Percentiles rank a stretch among this genome's conserved stretches.
These are phyloP conservation scores for Zygnema cylindricum DNA, from an alignment of 139 green algal species.

Conservation along the genomic window DNA sequence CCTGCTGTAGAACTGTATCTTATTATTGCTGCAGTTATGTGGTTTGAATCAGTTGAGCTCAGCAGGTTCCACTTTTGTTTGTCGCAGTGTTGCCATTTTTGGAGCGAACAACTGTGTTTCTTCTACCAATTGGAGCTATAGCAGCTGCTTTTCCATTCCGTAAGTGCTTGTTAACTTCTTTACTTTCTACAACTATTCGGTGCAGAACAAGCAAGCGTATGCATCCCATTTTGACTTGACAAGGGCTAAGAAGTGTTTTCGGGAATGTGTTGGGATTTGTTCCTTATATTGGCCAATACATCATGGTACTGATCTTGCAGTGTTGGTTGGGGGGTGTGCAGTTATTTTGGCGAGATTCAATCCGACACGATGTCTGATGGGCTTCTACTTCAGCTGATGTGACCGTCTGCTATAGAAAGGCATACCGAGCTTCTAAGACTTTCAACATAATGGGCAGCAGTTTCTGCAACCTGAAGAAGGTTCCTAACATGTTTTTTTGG, in stretches of 20 bases:
- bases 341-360: slow-evolving; percentile 43
- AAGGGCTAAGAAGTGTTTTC: not conserved
- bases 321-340: not conserved
- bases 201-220: no score
- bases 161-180: not conserved
- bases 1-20: not conserved
- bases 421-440: no score
- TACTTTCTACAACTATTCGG: no score
- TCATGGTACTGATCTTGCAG: not conserved
- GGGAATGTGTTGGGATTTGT: not conserved
- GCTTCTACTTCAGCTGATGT: slow-evolving; percentile 43
- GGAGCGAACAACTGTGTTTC: slow-evolving; percentile 73
- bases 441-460: no score
- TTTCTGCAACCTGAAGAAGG: no score
- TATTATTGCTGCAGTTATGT: not conserved
- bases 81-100: slow-evolving; percentile 61
- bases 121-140: slow-evolving; percentile 85
- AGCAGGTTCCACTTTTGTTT: not conserved
- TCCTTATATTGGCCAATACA: not conserved
- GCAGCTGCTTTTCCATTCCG: slow-evolving; percentile 75
- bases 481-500: no score
- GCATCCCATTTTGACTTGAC: not conserved
- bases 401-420: not conserved
- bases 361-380: slow-evolving; percentile 24
- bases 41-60: not conserved